phyloP scores from a whole-genome alignment of 2,329 filamentous ascomycete species.

The Cercospora janseana region DNA sequence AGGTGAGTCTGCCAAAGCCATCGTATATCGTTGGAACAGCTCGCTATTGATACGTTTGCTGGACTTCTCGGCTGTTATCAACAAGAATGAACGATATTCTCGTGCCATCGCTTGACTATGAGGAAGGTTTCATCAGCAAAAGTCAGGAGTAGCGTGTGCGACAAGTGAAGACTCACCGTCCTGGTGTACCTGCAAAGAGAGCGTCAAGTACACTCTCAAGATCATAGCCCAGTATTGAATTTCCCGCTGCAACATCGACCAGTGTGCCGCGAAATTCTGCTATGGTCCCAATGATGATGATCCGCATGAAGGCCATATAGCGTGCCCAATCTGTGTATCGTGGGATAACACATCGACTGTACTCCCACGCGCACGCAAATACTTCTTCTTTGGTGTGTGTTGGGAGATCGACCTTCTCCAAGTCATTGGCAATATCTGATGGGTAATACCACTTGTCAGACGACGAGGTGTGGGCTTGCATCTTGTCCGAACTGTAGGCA shows the following conservation, averaged over 20 bases:
- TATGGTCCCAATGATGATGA: slow-evolving; percentile 27
- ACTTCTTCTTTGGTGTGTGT: slow-evolving; percentile 21
- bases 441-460: slow-evolving; percentile 24
- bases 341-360: slow-evolving; percentile 29
- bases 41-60: slow-evolving; percentile 20
- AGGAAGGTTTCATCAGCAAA: background rate
- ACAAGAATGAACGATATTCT: slow-evolving; percentile 26
- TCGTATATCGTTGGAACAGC: slow-evolving; percentile 36
- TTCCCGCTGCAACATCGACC: slow-evolving; percentile 20
- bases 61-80: slow-evolving; percentile 25
- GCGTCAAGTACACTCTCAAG: slow-evolving; percentile 33
- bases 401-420: slow-evolving; percentile 18
- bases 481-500: too few relatives aligned
- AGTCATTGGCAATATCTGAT: slow-evolving; percentile 19
- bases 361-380: slow-evolving; percentile 30
- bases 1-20: slow-evolving; percentile 32
- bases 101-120: slow-evolving; percentile 18
- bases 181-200: slow-evolving; percentile 28
- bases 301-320: slow-evolving; percentile 29
- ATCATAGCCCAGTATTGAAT: slow-evolving; percentile 21
- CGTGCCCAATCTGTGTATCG: slow-evolving; percentile 28
- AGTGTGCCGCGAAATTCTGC: slow-evolving; percentile 26
- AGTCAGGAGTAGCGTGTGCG: too few relatives aligned
- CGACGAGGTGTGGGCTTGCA: too few relatives aligned
- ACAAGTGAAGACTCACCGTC: background rate